Conservation (phyloP, 495 filamentous ascomycete genomes). For the Xylaria grammica region DNA sequence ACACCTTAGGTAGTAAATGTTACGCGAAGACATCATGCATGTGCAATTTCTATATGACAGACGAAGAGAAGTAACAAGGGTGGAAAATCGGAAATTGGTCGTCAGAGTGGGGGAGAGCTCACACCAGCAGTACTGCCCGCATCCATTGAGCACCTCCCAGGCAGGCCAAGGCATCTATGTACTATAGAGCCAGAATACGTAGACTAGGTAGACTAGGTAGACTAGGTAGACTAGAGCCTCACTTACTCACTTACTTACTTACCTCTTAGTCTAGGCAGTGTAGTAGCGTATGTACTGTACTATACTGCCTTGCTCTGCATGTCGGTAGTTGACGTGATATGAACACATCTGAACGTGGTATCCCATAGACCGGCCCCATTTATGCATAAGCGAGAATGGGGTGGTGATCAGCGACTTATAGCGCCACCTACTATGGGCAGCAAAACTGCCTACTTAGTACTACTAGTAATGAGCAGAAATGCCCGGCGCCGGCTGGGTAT, state of each 20-base stretch:
- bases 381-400: conserved; percentile 8
- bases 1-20: background rate
- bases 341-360: background rate
- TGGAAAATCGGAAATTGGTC: background rate
- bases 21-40: conserved; percentile 9
- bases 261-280: too few relatives aligned
- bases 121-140: too few relatives aligned
- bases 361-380: too few relatives aligned
- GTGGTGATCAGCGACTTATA: conserved; percentile 7
- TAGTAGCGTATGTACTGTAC: too few relatives aligned
- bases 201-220: too few relatives aligned
- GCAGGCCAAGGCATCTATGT: too few relatives aligned
- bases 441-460: too few relatives aligned
- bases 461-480: too few relatives aligned
- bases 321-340: conserved; percentile 22
- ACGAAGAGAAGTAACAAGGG: background rate
- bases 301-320: background rate
- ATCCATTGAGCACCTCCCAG: background rate
- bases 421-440: conserved; percentile 1
- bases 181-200: too few relatives aligned
- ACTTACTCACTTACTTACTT: background rate
- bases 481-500: too few relatives aligned
- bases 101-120: conserved; percentile 3
- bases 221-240: conserved; percentile 21
- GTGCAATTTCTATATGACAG: background rate